Evolutionary conservation across 1,284 basidiomycete species (phyloP), one percentile per base, ranked within the genome.

Genomic region (Polyporus tsugae): DNA sequence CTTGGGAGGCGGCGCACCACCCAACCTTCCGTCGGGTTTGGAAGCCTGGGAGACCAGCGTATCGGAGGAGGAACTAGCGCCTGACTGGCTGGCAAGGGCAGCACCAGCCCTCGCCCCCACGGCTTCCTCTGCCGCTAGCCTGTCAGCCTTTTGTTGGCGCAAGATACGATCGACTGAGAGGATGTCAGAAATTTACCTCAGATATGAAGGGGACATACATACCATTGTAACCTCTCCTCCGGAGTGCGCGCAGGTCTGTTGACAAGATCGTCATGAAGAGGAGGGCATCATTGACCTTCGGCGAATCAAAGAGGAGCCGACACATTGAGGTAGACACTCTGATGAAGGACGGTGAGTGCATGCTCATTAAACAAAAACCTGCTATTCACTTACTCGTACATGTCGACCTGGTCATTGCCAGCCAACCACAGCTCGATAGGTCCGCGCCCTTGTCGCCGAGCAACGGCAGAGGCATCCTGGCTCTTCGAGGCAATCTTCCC

Each of bases 201-300:
- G 52, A 64, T 60, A 65, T 49, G 25, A 55, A 17, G 64, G 60
- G 41, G 33, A 53, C 11, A 55, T 10, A 19, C 65, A 33, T 61
- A 91, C 93, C 91, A 75, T 95, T 95, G 76, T 94, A 95, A 1
- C 96, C 96, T 70, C 97, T 86, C 65, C 96, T 85, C 78, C 92
- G 93, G 65, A 99, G 82, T 1, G 94, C 91, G 70, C 89, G 87
- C 58, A 99, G 82, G 68, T 97, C 94, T 0, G 96, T 98, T 0
- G 95, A 95, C 13, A 99, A 86, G 59, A 99, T 95, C 0, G 95
- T 97, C 89, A 95, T 95, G 75, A 98, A 93, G 15, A 99, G 80
- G 9, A 99, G 82, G 0, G 92, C 88, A 76, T 98, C 96, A 73
- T 95, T 94, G 9, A 89, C 87, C 76, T 92, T 92, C 3, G 89